Percentiles rank a stretch among this genome's conserved stretches.
These are phyloP conservation scores for Blastomyces percursus DNA, from an alignment of 2,329 filamentous ascomycete species.

Conservation along the genomic window DNA sequence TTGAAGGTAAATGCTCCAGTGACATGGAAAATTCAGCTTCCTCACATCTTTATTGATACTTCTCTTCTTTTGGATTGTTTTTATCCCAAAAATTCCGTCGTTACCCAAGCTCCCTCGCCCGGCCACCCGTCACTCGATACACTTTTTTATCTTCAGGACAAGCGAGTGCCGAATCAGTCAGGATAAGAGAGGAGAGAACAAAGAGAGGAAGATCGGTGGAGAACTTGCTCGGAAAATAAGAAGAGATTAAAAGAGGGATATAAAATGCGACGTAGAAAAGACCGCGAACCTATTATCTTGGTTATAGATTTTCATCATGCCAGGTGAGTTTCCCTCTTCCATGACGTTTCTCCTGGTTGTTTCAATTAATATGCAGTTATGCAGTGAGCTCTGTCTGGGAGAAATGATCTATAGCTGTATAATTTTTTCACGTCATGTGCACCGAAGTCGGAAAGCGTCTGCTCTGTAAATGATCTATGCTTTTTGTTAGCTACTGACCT, in stretches of 20 bases:
- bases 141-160: background rate
- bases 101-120: background rate
- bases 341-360: background rate
- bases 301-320: conserved; percentile 81
- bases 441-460: background rate
- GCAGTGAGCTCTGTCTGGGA: background rate
- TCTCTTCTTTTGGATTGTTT: background rate
- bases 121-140: background rate
- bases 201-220: background rate
- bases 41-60: background rate
- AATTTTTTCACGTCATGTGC: background rate
- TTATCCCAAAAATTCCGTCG: background rate
- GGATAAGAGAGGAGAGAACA: background rate
- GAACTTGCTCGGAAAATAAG: background rate
- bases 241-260: background rate
- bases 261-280: background rate
- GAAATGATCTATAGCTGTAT: background rate
- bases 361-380: background rate
- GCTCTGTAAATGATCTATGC: background rate
- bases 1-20: background rate
- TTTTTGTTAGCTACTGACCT: background rate
- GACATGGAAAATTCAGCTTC: background rate
- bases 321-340: conserved; percentile 19
- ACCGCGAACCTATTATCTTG: conserved; percentile 54
- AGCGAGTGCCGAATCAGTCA: background rate